These are phyloP conservation scores for Scedosporium aurantiacum DNA, from an alignment of 2,329 filamentous ascomycete species.

Conservation along the genomic window DNA sequence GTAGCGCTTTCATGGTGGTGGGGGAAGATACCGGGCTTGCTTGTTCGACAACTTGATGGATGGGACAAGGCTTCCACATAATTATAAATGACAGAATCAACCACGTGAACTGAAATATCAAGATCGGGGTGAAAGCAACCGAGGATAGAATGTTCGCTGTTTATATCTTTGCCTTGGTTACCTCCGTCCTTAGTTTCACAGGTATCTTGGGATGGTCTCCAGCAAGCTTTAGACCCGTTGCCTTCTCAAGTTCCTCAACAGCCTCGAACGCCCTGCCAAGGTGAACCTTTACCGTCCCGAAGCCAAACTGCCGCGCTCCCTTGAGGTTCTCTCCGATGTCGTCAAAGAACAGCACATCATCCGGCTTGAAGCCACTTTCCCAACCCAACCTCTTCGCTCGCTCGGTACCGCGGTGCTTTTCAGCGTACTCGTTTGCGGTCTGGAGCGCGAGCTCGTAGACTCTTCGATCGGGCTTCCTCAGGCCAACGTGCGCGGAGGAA, in stretches of 20 bases:
- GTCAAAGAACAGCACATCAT: conserved; percentile 77
- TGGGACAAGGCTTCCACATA: too few species aligned
- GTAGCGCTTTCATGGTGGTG: background rate
- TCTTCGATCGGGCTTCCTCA: conserved; percentile 74
- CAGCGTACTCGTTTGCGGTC: conserved; percentile 52
- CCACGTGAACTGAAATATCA: background rate
- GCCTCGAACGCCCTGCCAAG: conserved; percentile 70
- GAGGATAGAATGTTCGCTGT: background rate
- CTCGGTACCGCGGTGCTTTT: conserved; percentile 8
- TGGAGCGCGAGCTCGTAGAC: conserved; percentile 69
- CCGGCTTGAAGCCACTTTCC: conserved; percentile 40
- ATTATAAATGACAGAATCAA: too few species aligned
- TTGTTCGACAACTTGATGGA: too few species aligned
- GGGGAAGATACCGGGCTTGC: too few species aligned
- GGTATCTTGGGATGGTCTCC: conserved; percentile 34
- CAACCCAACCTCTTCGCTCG: conserved; percentile 31
- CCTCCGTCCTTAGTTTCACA: background rate
- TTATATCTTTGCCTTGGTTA: conserved; percentile 33
- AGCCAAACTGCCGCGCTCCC: conserved; percentile 60
- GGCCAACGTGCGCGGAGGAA: conserved; percentile 72
- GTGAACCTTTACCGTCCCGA: conserved; percentile 75
- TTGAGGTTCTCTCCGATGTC: conserved; percentile 93
- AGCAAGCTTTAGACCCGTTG: conserved; percentile 57
- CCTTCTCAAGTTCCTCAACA: conserved; percentile 65
- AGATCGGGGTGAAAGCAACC: background rate